Conservation (phyloP, 225 moss, liverwort and hornwort genomes). For the Asterella californica region DNA sequence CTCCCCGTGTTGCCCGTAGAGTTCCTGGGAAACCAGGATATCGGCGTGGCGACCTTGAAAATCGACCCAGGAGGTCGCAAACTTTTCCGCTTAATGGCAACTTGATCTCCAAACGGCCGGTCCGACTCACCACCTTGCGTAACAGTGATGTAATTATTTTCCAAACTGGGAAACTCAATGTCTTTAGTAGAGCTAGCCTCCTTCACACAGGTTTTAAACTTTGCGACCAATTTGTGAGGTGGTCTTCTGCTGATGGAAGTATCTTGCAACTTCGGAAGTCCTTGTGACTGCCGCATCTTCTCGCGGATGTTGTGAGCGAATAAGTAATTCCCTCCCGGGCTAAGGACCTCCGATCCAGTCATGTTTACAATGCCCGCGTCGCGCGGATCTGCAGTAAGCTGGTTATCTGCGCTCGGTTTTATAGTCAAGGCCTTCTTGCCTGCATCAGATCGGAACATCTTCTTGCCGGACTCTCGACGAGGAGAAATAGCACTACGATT, state of each 20-base stretch:
- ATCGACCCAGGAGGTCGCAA: conserved; percentile 16
- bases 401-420: neutral
- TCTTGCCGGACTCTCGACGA: conserved; percentile 19
- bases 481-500: conserved; percentile 22
- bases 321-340: neutral
- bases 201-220: conserved; percentile 5
- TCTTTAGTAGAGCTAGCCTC: neutral
- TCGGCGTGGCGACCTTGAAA: neutral
- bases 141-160: neutral
- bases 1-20: neutral
- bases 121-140: neutral
- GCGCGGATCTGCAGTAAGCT: neutral
- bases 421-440: conserved; percentile 7
- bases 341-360: neutral
- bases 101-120: neutral
- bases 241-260: conserved; percentile 7
- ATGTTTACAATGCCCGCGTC: neutral
- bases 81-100: conserved; percentile 10
- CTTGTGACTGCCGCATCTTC: neutral
- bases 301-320: neutral
- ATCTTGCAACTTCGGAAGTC: neutral
- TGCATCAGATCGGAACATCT: conserved; percentile 16
- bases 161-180: neutral
- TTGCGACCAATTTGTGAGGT: neutral
- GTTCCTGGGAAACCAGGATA: conserved; percentile 10